Conservation (phyloP, 306 rosid species). For the Chamaecrista fasciculata region DNA sequence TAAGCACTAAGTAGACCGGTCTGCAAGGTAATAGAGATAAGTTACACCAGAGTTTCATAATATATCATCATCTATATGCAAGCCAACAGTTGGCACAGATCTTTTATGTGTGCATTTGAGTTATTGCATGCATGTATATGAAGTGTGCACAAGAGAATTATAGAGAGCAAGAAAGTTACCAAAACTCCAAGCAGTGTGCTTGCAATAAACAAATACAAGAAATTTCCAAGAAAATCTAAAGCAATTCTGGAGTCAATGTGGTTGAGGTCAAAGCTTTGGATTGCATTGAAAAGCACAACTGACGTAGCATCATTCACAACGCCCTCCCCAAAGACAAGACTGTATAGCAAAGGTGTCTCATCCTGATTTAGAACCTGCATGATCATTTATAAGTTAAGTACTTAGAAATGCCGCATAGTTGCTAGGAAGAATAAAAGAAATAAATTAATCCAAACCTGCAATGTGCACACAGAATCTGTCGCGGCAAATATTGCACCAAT, state of each 20-base stretch:
- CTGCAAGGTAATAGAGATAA: conserved; percentile 46
- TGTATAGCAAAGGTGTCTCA: conserved; percentile 94
- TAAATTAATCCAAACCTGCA: conserved; percentile 63
- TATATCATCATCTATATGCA: conserved; percentile 14
- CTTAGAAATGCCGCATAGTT: conserved; percentile 19
- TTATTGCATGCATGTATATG: not conserved
- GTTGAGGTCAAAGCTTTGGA: conserved; percentile 81
- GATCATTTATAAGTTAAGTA: conserved; percentile 32
- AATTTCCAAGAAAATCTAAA: conserved; percentile 68
- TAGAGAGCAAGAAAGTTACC: conserved; percentile 44
- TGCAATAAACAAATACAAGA: conserved; percentile 68
- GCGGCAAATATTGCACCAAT: conserved; percentile 98
- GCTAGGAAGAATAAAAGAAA: conserved; percentile 1
- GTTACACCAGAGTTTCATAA: conserved; percentile 27
- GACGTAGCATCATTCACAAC: conserved; percentile 98
- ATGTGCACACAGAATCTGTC: conserved; percentile 97
- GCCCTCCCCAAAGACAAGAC: conserved; percentile 98
- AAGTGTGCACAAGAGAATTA: conserved; percentile 7
- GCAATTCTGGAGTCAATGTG: conserved; percentile 52
- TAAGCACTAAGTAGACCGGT: conserved; percentile 90
- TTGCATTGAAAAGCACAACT: conserved; percentile 96
- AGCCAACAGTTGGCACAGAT: not conserved
- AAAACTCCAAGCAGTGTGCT: conserved; percentile 88
- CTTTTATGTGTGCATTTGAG: not conserved
- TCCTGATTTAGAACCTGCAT: conserved; percentile 91